Conservation (phyloP, 768 basidiomycete genomes). For the Leccinellum luteum region DNA sequence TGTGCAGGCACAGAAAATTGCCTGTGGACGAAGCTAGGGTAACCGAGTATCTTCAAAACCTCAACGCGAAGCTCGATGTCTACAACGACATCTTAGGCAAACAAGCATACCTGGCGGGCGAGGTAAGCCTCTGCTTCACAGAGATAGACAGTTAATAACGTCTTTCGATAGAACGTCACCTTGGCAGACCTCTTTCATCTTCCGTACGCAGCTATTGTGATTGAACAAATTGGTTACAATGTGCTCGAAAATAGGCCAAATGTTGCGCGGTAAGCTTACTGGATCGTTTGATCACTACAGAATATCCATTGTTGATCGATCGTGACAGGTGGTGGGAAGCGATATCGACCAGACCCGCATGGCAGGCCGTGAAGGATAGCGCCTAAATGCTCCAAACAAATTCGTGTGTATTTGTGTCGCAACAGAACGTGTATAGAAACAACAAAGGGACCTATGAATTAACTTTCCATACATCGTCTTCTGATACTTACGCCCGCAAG, state of each 20-base stretch:
- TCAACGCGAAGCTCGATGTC: constrained; percentile 43
- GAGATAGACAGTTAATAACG: not conserved
- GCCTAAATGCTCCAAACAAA: constrained; percentile 12
- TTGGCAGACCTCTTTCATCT: constrained; percentile 47
- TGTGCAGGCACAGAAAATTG: constrained; percentile 4
- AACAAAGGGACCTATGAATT: not conserved
- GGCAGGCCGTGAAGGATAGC: constrained; percentile 44
- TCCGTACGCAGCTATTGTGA: constrained; percentile 35
- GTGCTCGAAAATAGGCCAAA: constrained; percentile 25
- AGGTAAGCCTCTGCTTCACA: constrained; percentile 34
- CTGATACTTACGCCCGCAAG: too few relatives aligned
- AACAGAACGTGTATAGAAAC: not conserved
- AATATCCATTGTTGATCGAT: not conserved
- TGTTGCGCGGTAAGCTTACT: constrained; percentile 23
- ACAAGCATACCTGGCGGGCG: constrained; percentile 54
- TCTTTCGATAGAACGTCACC: constrained; percentile 35
- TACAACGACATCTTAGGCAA: constrained; percentile 55
- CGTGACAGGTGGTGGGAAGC: constrained; percentile 51
- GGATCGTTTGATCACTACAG: not conserved
- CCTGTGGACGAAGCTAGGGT: constrained; percentile 24
- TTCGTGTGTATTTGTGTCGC: not conserved
- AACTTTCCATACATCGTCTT: too few relatives aligned
- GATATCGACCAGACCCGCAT: constrained; percentile 44
- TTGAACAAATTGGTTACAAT: constrained; percentile 22
- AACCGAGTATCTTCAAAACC: constrained; percentile 16